Evolutionary conservation across 352 stramenopile genomes (phyloP).

Genomic region (Pythium volutum): DNA sequence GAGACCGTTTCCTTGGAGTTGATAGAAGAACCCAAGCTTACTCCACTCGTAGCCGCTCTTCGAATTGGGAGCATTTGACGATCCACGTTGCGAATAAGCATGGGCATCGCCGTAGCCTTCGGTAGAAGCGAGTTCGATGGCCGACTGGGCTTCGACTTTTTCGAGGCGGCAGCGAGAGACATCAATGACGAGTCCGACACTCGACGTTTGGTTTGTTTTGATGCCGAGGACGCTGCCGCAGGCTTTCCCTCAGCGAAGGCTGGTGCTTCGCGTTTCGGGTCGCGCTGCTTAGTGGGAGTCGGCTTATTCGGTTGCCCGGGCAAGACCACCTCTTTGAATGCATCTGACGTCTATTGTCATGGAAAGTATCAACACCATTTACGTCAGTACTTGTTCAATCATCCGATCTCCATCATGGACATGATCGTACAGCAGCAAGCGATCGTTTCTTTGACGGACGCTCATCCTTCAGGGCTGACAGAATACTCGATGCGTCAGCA

Average conservation of each 20-base stretch:
- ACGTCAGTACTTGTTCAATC: neutral
- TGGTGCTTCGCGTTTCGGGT: neutral
- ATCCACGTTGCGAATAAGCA: slow-evolving; percentile 35
- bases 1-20: neutral
- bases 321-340: slow-evolving; percentile 24
- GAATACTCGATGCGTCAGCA: slow-evolving; percentile 39
- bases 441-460: slow-evolving; percentile 19
- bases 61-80: slow-evolving; percentile 19
- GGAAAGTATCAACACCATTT: neutral
- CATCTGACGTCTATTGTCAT: slow-evolving; percentile 10
- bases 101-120: slow-evolving; percentile 22
- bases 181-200: slow-evolving; percentile 3
- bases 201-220: slow-evolving; percentile 10
- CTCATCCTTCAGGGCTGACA: slow-evolving; percentile 63
- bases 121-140: slow-evolving; percentile 10
- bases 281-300: neutral
- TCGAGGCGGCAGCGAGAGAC: slow-evolving; percentile 21
- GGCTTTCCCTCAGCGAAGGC: neutral
- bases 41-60: neutral
- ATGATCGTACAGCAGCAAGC: slow-evolving; percentile 12
- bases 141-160: slow-evolving; percentile 14
- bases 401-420: neutral
- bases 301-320: slow-evolving; percentile 10
- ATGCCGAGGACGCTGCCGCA: neutral
- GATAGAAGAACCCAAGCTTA: neutral